Evolutionary conservation across 2,329 filamentous ascomycete species (phyloP).

Genomic region (Colletotrichum viniferum): DNA sequence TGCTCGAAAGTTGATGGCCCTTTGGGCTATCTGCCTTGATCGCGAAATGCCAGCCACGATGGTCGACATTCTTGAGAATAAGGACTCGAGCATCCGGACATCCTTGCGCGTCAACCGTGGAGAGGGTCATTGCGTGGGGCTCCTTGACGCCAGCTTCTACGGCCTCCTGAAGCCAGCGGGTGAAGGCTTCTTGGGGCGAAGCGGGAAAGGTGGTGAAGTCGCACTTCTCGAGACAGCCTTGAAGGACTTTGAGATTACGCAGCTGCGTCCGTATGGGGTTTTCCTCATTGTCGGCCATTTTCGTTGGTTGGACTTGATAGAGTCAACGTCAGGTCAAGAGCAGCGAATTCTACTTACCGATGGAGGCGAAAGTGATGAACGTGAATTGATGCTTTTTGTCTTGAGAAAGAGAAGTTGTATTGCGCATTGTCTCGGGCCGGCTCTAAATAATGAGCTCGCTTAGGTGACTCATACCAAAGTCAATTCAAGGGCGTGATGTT

Average conservation of each 20-base stretch:
- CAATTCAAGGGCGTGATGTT: not conserved
- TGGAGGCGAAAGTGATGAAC: not conserved
- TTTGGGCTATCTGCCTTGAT: not conserved
- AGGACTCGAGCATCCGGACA: not conserved
- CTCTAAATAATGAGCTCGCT: not conserved
- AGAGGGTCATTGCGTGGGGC: not conserved
- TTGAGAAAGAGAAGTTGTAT: not conserved
- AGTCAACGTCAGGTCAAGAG: not conserved
- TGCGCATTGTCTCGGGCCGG: not conserved
- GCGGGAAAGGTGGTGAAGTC: not conserved
- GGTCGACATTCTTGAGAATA: not conserved
- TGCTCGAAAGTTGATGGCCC: not conserved
- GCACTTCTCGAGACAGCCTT: not conserved
- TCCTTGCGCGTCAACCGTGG: not conserved
- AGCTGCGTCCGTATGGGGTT: not conserved
- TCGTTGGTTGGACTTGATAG: not conserved
- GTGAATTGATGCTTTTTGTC: not conserved
- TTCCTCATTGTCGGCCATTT: not conserved
- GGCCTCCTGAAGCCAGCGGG: not conserved
- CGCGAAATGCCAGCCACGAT: not conserved
- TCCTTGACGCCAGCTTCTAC: not conserved
- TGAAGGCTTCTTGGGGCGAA: not conserved
- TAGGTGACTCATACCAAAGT: not conserved
- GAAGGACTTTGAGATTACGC: not conserved
- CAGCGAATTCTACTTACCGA: too few relatives aligned